Base-by-base conservation (phyloP, 2,329 filamentous ascomycete genomes). In the Aspergillaceae sp. region DNA sequence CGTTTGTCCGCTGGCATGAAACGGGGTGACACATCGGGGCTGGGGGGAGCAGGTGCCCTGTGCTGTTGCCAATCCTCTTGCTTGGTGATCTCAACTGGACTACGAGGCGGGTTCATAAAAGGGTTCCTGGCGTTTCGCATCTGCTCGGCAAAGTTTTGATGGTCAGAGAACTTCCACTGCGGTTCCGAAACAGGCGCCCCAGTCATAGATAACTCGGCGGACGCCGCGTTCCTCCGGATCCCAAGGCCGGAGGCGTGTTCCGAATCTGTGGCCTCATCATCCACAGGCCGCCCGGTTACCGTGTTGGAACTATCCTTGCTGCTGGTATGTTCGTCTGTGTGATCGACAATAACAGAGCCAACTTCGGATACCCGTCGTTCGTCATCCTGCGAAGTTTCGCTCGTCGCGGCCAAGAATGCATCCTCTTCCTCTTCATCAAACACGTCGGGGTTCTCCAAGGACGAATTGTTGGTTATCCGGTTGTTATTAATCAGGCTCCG, bases 391-490 rank as follows among this genome's bases (percentile, higher is more conserved):
- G 59, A 59, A 10, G 57, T 57, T 40, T 65, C 57, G 35, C 57
- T 61, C 8, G 58, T 62, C 27, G 69, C 70, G 27, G 70, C 70
- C 37, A 73, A 51, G 47, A 73, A 73, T 7, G 68, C 70, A 55
- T 74, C 71, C 48, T 74, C 72, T 49, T 74, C 72, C 50, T 75
- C 71, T 52, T 75, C 72, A 41, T 74, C 69, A 47, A 74, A 73
- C 4, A 74, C 72, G 52, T 74, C 72, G 4, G 65, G 63, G 36
- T 67, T 66, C 42, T 69, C 65, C 43, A 73, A 56, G 1, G 63
- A 57, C 5, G 66, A 55, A 37, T 60, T 64, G 28, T 64, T 69
- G 9, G 62, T 61, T 29, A 73, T 55, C 5, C 69, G 64, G 40
- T 59, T 58, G 26, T 62, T 57, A 27, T 57, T 58, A 38, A 74